Conservation (phyloP, 352 stramenopile genomes). For the Phytophthora sansomeana region DNA sequence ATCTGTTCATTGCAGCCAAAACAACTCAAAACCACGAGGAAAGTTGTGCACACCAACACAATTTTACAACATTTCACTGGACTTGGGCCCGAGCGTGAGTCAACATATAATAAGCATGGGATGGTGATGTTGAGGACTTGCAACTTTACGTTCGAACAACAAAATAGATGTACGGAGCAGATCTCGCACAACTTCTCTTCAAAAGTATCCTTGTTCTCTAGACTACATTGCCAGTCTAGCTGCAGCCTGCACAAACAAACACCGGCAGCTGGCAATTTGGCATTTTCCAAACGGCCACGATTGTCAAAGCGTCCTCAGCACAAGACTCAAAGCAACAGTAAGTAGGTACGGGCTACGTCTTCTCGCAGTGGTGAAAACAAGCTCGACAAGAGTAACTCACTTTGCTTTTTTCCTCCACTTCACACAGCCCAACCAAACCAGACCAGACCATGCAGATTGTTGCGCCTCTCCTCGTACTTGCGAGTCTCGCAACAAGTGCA, state of each 20-base stretch:
- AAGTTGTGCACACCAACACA: too few species aligned
- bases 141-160: not conserved
- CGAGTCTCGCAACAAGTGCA: not conserved
- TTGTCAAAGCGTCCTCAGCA: too few species aligned
- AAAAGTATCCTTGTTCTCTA: not conserved
- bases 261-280: too few species aligned
- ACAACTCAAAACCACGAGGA: too few species aligned
- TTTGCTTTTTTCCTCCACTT: conserved; percentile 14
- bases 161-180: not conserved
- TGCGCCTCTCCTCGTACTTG: conserved; percentile 5
- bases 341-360: not conserved
- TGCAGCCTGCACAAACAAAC: not conserved
- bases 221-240: too few species aligned
- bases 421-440: too few species aligned
- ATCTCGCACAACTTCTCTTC: not conserved
- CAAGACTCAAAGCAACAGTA: too few species aligned
- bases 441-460: conserved; percentile 22
- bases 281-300: too few species aligned
- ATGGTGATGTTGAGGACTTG: not conserved
- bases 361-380: not conserved
- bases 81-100: too few species aligned
- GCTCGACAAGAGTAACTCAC: conserved; percentile 7
- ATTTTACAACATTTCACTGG: too few species aligned
- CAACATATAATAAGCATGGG: not conserved
- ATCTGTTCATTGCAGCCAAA: too few species aligned